Base-by-base conservation (phyloP, 2,329 filamentous ascomycete genomes). In the Sporothrix curviconia region DNA sequence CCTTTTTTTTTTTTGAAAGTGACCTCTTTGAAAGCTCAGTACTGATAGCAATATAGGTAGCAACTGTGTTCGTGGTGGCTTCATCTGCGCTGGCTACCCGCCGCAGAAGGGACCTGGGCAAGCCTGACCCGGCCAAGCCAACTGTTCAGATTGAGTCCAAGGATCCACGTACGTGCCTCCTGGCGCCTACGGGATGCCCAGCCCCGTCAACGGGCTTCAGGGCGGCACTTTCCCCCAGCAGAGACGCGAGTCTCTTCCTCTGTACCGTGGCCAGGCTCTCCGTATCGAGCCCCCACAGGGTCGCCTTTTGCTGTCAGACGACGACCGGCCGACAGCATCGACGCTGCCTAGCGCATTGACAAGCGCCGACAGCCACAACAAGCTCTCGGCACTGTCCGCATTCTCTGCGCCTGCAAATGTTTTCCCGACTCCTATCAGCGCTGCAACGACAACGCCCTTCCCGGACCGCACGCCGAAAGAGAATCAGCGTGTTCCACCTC, bases 41-140 rank as follows among this genome's bases (percentile, higher is more conserved):
- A n/a, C n/a, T n/a, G n/a, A n/a, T n/a, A n/a, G n/a, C n/a, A n/a
- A n/a, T 11, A 25, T 62, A 92, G 89, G 88, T 74, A 88, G 86
- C 69, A 97, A 99, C 67, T 99, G 94, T 73, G 79, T 88, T 57
- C 87, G 90, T 60, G 92, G 94, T 44, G 90, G 89, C 15, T 97
- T 97, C 70, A 77, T 89, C 34, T 99, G 94, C 70, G 87, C 90
- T 64, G 94, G 94, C 53, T 99, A 99, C 72, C 88, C 88, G 67
- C 88, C 88, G 56, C 85, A 88, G 64, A 83, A 90, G 65, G 84
- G 85, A 83, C 53, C 94, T 89, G 85, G 83, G 87, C 62, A 95
- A 92, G 72, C 84, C 86, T 32, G 85, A 90, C 87, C 15, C 58
- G 60, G 84, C 74, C 67, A 84, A 87, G 64, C 82, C 85, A 64